Evolutionary conservation across 2,329 filamentous ascomycete genomes (phyloP).

Genomic region (Aotearoamyces nothofagi): DNA sequence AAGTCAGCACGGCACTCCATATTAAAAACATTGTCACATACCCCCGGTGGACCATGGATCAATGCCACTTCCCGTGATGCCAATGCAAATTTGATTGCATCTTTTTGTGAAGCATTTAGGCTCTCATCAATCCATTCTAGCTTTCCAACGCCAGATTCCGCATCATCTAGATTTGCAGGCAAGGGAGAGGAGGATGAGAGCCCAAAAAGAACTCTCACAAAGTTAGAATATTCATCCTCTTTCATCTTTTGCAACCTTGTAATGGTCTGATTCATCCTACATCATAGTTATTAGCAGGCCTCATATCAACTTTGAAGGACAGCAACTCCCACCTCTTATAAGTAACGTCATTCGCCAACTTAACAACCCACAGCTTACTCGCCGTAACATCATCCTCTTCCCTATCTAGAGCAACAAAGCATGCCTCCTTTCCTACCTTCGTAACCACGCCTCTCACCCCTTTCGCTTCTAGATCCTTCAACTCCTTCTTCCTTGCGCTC

Average conservation of each 20-base stretch:
- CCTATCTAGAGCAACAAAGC: slow-evolving; percentile 57
- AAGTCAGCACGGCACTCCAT: too few relatives aligned
- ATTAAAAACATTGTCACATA: too few relatives aligned
- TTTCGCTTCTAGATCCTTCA: slow-evolving; percentile 52
- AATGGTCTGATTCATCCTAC: slow-evolving; percentile 49
- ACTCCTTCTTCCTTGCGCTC: slow-evolving; percentile 42
- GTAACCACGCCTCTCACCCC: slow-evolving; percentile 59
- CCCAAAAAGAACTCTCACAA: slow-evolving; percentile 49
- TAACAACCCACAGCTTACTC: slow-evolving; percentile 43
- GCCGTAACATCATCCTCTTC: slow-evolving; percentile 32
- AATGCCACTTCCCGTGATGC: slow-evolving; percentile 69
- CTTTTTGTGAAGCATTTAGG: slow-evolving; percentile 52
- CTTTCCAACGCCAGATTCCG: slow-evolving; percentile 25
- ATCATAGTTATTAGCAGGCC: too few relatives aligned
- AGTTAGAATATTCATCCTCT: slow-evolving; percentile 40
- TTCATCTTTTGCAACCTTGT: slow-evolving; percentile 39
- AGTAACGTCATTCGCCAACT: slow-evolving; percentile 54
- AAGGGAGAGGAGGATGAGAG: slow-evolving; percentile 35
- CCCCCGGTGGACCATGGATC: slow-evolving; percentile 87
- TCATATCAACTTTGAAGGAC: too few relatives aligned
- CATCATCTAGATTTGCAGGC: slow-evolving; percentile 25
- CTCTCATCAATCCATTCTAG: slow-evolving; percentile 46
- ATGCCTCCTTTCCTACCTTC: slow-evolving; percentile 37
- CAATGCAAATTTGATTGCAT: slow-evolving; percentile 67
- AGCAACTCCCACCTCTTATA: slow-evolving; percentile 29